Evolutionary conservation across 2,329 filamentous ascomycete species (phyloP).

Genomic region (Sporothrix humicola): DNA sequence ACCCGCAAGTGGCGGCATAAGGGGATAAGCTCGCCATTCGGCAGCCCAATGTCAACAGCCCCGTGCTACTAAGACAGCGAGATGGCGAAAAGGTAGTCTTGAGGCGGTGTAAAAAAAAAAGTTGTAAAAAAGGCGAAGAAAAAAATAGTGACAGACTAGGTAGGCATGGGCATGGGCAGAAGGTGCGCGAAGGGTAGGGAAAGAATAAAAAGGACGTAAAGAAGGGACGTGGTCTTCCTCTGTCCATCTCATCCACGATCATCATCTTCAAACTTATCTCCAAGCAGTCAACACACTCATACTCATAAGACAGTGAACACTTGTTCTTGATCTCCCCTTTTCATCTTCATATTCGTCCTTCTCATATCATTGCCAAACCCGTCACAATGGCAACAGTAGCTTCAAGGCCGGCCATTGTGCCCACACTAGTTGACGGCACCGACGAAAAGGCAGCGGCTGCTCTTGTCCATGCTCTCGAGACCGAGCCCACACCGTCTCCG

Average conservation of each 20-base stretch:
- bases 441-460: neutral
- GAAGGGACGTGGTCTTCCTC: neutral
- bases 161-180: neutral
- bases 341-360: neutral
- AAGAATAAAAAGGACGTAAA: neutral
- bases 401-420: neutral
- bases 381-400: constrained; percentile 17
- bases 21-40: constrained; percentile 37
- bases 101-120: neutral
- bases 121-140: neutral
- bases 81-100: constrained; percentile 27
- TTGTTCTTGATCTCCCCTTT: neutral
- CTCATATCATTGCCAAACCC: neutral
- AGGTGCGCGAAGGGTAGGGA: neutral
- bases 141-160: neutral
- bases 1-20: constrained; percentile 27
- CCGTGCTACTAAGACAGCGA: constrained; percentile 24
- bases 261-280: neutral
- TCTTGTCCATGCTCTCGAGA: constrained; percentile 1
- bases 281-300: neutral
- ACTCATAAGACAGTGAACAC: no score
- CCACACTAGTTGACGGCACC: constrained; percentile 2
- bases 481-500: neutral
- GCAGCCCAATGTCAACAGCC: constrained; percentile 34
- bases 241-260: neutral